Conservation (phyloP, 805 yeast genomes). For the Isabelozyma heimii region DNA sequence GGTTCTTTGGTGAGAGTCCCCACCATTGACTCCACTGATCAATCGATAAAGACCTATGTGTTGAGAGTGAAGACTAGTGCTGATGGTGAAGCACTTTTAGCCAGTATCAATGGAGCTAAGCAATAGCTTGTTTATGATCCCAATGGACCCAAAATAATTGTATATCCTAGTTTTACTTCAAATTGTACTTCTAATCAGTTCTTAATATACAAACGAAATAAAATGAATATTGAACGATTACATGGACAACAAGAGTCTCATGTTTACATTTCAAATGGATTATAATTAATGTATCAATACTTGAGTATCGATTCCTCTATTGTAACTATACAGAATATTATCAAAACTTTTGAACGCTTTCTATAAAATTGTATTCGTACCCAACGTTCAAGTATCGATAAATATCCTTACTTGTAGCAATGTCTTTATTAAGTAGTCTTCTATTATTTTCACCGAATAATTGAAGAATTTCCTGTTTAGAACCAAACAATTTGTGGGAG, state of each 20-base stretch:
- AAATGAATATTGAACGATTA: too few relatives aligned
- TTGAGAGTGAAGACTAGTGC: constrained; percentile 73
- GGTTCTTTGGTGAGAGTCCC: constrained; percentile 70
- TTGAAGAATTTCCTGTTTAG: constrained; percentile 43
- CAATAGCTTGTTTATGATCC: neutral
- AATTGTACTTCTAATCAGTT: neutral
- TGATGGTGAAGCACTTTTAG: constrained; percentile 57
- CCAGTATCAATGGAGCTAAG: constrained; percentile 26
- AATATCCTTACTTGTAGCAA: neutral
- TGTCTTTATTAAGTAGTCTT: neutral
- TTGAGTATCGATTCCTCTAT: too few relatives aligned
- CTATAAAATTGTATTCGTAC: constrained; percentile 47
- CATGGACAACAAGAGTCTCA: too few relatives aligned
- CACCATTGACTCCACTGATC: constrained; percentile 48
- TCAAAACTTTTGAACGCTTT: constrained; percentile 7
- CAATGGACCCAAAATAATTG: too few relatives aligned
- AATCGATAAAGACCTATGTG: constrained; percentile 63
- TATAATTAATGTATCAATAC: too few relatives aligned
- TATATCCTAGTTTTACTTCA: neutral
- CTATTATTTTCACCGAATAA: constrained; percentile 18
- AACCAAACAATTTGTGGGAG: constrained; percentile 50
- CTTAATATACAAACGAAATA: too few relatives aligned
- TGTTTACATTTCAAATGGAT: too few relatives aligned
- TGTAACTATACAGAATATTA: too few relatives aligned
- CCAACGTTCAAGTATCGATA: constrained; percentile 47